Base-by-base conservation (phyloP, 768 basidiomycete genomes). In the Wakefieldia striispora region DNA sequence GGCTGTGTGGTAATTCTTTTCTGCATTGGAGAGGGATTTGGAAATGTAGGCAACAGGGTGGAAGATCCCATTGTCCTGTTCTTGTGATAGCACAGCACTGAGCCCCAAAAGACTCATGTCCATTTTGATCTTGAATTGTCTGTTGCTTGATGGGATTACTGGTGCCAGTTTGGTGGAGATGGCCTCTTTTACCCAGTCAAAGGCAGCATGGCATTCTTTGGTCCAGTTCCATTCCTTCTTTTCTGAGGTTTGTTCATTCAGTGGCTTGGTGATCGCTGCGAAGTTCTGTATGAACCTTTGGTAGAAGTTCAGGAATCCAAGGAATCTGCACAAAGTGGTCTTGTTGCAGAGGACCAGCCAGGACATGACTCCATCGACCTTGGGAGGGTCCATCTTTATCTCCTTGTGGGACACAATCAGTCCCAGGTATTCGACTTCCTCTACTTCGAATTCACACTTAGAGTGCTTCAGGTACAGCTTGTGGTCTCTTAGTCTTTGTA, bases 301-400 rank as follows among this genome's bases (percentile, higher is more conserved):
- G 34, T 73, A 75, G 47, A 70, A 75, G 29, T 73, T 73, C 0
- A 50, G 26, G 33, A 79, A 77, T 0, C 76, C 71, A 0, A 77
- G 50, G 4, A 24, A 7, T 7, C 8, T 26, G 24, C 8, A 8
- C 24, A 26, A 26, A 26, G 4, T 8, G 4, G 5, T 4, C 8
- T 71, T 57, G 0, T 39, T 67, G 0, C 23, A 52, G 0, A 75
- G 75, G 0, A n/a, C 43, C 0, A 69, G 73, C 76, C 78, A 79
- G 0, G 72, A 60, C 0, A 23, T 9, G 3, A 80, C 62, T 0
- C 64, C 67, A 2, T 62, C 27, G 0, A 78, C 43, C 53, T 79
- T 79, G 0, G 47, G 44, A 0, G 66, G 64, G 40, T 75, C 68
- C 73, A 77, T 77, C 12, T 54, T 27, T 36, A 76, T 48, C 12